Conservation (phyloP, 306 rosid species). For the Rosa lucieae region DNA sequence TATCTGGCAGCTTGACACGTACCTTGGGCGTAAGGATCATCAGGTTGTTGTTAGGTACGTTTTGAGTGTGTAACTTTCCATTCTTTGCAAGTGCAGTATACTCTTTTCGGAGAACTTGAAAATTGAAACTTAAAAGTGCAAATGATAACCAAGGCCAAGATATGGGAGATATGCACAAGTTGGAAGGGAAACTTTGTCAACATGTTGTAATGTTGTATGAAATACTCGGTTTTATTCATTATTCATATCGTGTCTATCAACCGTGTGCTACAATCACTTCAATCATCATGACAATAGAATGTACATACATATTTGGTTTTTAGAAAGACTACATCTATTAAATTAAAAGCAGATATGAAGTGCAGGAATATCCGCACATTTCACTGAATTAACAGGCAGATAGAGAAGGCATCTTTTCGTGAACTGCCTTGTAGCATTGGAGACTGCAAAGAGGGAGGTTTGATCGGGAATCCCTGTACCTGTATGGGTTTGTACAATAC, state of each 20-base stretch:
- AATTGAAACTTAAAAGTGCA: no score
- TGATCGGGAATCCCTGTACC: slow-evolving; percentile 58
- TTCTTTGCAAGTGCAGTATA: no score
- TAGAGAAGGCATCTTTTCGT: slow-evolving; percentile 32
- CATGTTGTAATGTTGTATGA: background rate
- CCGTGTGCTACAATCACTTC: background rate
- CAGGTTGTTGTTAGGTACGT: no score
- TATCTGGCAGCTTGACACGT: no score
- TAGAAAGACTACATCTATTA: background rate
- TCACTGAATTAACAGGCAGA: slow-evolving; percentile 25
- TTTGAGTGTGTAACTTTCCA: no score
- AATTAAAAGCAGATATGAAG: background rate
- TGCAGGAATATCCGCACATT: background rate
- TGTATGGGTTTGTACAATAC: slow-evolving; percentile 51
- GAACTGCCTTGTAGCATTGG: slow-evolving; percentile 56
- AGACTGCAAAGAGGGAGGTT: slow-evolving; percentile 64
- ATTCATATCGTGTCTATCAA: background rate
- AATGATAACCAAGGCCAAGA: no score
- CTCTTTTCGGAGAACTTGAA: no score
- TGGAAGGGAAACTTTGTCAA: no score
- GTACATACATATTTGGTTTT: background rate
- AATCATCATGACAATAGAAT: background rate
- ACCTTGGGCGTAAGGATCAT: no score
- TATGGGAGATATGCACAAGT: no score
- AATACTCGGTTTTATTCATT: background rate